Conservation (phyloP, 2,329 filamentous ascomycete species). For the Ceratocystis colombiana region DNA sequence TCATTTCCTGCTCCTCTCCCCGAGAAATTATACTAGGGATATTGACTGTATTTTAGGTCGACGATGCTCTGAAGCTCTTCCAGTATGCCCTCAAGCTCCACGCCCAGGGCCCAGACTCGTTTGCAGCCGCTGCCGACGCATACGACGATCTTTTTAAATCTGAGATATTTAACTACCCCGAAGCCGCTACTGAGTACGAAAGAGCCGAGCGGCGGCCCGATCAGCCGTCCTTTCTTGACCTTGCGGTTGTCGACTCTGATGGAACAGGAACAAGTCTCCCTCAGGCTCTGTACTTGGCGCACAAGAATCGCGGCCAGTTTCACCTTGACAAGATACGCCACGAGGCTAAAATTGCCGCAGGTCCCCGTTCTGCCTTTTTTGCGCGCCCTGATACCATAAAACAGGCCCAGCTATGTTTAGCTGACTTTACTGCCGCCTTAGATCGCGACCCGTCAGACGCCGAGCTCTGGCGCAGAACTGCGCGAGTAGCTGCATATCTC, state of each 20-base stretch:
- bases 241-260: conserved; percentile 24
- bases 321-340: conserved; percentile 63
- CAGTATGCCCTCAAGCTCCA: conserved; percentile 85
- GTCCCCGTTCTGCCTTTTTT: conserved; percentile 32
- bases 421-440: conserved; percentile 49
- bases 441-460: conserved; percentile 58
- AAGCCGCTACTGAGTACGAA: conserved; percentile 75
- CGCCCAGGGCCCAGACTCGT: conserved; percentile 69
- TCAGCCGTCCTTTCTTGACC: conserved; percentile 36
- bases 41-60: conserved; percentile 47
- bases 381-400: conserved; percentile 33
- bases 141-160: conserved; percentile 80
- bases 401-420: conserved; percentile 40
- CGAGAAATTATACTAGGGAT: not conserved
- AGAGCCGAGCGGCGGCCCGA: conserved; percentile 52
- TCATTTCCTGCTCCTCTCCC: not conserved
- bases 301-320: conserved; percentile 94
- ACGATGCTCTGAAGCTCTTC: conserved; percentile 91
- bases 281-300: conserved; percentile 82
- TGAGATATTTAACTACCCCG: conserved; percentile 87
- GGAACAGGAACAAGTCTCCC: conserved; percentile 56
- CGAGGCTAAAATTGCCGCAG: conserved; percentile 34
- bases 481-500: conserved; percentile 49
- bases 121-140: conserved; percentile 64
- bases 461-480: conserved; percentile 52